These are phyloP conservation scores for Nakaseomyces sp. DNA, from an alignment of 1,139 yeast species.

Conservation along the genomic window DNA sequence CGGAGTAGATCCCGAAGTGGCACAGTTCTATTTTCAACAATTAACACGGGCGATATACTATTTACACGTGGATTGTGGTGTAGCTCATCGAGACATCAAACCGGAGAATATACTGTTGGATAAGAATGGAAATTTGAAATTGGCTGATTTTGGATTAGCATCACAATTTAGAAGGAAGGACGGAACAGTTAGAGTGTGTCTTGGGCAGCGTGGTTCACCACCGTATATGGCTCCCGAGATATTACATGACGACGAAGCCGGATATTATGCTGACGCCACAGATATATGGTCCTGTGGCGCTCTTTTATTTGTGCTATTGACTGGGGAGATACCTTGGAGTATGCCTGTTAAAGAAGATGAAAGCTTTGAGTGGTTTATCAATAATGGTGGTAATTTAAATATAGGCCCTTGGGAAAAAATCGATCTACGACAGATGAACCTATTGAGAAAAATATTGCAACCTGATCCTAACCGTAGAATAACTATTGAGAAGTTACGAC, in stretches of 20 bases:
- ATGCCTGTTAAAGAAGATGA: conserved; percentile 44
- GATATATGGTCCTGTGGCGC: conserved; percentile 64
- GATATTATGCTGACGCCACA: conserved; percentile 43
- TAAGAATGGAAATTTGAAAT: conserved; percentile 50
- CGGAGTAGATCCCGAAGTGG: conserved; percentile 57
- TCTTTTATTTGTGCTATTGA: conserved; percentile 47
- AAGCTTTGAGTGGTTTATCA: conserved; percentile 38
- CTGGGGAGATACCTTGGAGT: conserved; percentile 64
- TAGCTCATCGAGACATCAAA: conserved; percentile 82
- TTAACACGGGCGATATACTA: conserved; percentile 47
- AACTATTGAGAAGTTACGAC: conserved; percentile 34
- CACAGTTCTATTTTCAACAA: conserved; percentile 60
- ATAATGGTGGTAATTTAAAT: conserved; percentile 38
- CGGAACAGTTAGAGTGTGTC: conserved; percentile 49
- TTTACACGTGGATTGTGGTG: conserved; percentile 56
- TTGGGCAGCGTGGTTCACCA: conserved; percentile 57
- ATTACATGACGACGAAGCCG: conserved; percentile 30
- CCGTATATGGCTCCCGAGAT: conserved; percentile 71
- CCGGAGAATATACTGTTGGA: conserved; percentile 85
- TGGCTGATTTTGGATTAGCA: conserved; percentile 64
- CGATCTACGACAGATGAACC: conserved; percentile 39
- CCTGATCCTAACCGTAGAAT: conserved; percentile 39
- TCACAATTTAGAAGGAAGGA: conserved; percentile 46
- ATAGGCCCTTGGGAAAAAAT: conserved; percentile 45
- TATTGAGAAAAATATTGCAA: conserved; percentile 44